These are phyloP conservation scores for Exsudoporus frostii DNA, from an alignment of 768 basidiomycete species.

Conservation along the genomic window DNA sequence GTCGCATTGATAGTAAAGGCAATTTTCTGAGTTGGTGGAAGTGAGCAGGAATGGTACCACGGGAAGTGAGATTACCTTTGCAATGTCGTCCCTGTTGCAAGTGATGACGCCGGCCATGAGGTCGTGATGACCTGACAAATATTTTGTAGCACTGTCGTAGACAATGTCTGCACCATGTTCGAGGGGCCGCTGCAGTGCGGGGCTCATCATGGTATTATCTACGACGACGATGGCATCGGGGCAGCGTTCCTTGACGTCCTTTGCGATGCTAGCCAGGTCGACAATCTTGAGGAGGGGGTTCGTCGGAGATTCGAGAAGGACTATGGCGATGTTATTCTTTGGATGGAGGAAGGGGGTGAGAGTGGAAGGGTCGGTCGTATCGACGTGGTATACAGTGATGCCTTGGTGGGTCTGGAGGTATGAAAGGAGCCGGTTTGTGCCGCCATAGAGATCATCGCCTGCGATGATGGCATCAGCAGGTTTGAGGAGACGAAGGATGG, in stretches of 20 bases:
- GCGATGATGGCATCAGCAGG: slow-evolving; percentile 96
- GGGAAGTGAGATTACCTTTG: slow-evolving; percentile 50
- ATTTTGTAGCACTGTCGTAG: slow-evolving; percentile 97
- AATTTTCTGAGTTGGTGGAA: slow-evolving; percentile 55
- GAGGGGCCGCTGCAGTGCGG: slow-evolving; percentile 91
- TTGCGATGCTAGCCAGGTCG: slow-evolving; percentile 80
- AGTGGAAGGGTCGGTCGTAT: slow-evolving; percentile 74
- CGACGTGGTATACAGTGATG: slow-evolving; percentile 88
- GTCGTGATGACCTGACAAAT: slow-evolving; percentile 97
- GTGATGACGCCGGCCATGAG: slow-evolving; percentile 97
- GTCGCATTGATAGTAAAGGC: slow-evolving; percentile 90
- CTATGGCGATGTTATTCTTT: slow-evolving; percentile 79
- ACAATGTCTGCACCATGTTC: slow-evolving; percentile 97
- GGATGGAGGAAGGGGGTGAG: slow-evolving; percentile 63
- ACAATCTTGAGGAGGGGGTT: slow-evolving; percentile 96
- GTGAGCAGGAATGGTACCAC: background rate
- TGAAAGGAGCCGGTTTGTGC: slow-evolving; percentile 90
- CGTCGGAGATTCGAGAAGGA: slow-evolving; percentile 94
- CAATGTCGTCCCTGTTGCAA: slow-evolving; percentile 88
- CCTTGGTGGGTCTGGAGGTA: slow-evolving; percentile 88
- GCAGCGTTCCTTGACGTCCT: slow-evolving; percentile 77
- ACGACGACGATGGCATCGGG: slow-evolving; percentile 83
- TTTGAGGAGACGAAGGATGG: slow-evolving; percentile 90
- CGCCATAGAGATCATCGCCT: slow-evolving; percentile 96
- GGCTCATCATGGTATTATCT: slow-evolving; percentile 99